A percentile compares a stretch with the other conserved stretches of the same genome.
These are phyloP conservation scores for Gentiana straminea DNA, from an alignment of 257 asterid genomes.

Conservation along the genomic window DNA sequence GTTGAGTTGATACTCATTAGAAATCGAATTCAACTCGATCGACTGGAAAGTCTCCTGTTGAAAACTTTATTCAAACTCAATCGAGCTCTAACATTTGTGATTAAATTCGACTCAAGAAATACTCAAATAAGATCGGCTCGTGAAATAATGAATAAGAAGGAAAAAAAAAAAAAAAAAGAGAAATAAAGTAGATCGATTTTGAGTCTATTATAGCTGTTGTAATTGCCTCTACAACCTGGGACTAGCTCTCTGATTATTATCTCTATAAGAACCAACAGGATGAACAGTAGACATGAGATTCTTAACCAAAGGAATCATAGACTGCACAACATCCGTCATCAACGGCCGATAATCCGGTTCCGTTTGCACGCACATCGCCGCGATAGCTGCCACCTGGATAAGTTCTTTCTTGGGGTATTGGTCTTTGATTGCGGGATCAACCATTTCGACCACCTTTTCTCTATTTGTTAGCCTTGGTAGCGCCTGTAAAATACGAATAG, in stretches of 20 bases:
- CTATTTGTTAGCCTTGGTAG: conserved; percentile 71
- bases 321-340: conserved; percentile 80
- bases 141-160: too few relatives aligned
- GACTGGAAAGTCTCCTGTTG: too few relatives aligned
- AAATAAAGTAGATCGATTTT: too few relatives aligned
- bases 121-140: too few relatives aligned
- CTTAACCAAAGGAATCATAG: conserved; percentile 68
- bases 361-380: conserved; percentile 77
- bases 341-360: conserved; percentile 84
- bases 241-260: conserved; percentile 18
- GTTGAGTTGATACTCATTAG: too few relatives aligned
- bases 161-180: too few relatives aligned
- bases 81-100: too few relatives aligned
- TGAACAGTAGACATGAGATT: conserved; percentile 20
- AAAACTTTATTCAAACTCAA: too few relatives aligned
- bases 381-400: conserved; percentile 83
- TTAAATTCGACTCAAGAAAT: too few relatives aligned
- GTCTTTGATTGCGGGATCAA: conserved; percentile 55
- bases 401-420: conserved; percentile 56
- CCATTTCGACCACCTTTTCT: conserved; percentile 62
- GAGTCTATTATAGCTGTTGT: background rate
- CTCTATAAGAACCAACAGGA: conserved; percentile 28
- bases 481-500: conserved; percentile 30
- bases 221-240: conserved; percentile 16
- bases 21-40: too few relatives aligned